Percentiles rank a stretch among this genome's conserved stretches.
Evolutionary conservation across 2,329 filamentous ascomycete species (phyloP).

Genomic region (Aureobasidium lini): DNA sequence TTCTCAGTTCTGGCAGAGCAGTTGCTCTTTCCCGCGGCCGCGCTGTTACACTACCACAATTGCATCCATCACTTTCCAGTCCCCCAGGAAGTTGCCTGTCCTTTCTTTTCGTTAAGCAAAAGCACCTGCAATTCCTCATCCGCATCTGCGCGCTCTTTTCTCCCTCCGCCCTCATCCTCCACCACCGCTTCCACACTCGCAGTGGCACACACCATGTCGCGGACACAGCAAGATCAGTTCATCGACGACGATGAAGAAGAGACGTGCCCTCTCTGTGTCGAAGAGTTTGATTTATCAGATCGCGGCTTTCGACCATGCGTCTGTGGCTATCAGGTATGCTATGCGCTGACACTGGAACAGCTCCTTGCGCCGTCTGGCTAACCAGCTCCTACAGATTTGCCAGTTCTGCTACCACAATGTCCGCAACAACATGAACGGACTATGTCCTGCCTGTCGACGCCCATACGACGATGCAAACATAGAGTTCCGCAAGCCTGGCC

Average conservation of each 20-base stretch:
- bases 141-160: not conserved
- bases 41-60: conserved; percentile 11
- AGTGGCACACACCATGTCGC: conserved; percentile 36
- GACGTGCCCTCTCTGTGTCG: conserved; percentile 87
- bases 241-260: conserved; percentile 48
- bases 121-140: not conserved
- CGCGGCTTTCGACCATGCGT: conserved; percentile 95
- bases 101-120: conserved; percentile 4
- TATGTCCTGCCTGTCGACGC: conserved; percentile 93
- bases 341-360: not conserved
- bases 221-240: conserved; percentile 45
- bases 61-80: not conserved
- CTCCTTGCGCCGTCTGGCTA: not conserved
- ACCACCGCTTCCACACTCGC: conserved; percentile 19
- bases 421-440: conserved; percentile 92
- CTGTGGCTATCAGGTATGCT: conserved; percentile 86
- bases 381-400: conserved; percentile 61
- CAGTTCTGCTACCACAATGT: conserved; percentile 99
- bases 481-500: conserved; percentile 89
- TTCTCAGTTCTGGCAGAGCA: not conserved
- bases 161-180: not conserved
- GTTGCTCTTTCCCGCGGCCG: conserved; percentile 12
- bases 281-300: conserved; percentile 97
- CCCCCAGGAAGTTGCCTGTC: not conserved
- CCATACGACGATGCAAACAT: conserved; percentile 97